phyloP scores from a whole-genome alignment of 2,329 filamentous ascomycete species.

The Ophiostoma pallidulum region DNA sequence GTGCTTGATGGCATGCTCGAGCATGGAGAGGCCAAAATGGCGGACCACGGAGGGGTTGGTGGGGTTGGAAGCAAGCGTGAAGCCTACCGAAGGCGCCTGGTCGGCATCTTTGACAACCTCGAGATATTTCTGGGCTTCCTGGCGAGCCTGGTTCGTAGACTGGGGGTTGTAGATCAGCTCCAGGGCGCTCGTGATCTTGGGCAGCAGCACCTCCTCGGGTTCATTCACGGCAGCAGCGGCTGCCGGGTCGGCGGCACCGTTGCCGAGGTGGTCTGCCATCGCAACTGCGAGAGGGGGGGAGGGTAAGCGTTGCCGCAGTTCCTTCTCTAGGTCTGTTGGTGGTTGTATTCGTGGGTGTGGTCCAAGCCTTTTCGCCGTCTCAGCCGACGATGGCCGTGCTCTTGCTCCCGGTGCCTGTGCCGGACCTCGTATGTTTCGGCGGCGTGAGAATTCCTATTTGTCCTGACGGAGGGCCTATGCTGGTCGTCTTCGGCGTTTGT shows the following conservation, averaged over 20 bases:
- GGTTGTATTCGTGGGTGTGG: neutral
- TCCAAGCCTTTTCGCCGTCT: neutral
- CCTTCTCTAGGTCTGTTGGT: neutral
- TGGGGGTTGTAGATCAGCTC: conserved; percentile 76
- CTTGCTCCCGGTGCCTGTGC: too few species aligned
- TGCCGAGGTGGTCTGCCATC: conserved; percentile 11
- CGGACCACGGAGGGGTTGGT: conserved; percentile 72
- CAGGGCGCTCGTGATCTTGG: conserved; percentile 72
- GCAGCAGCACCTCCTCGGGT: conserved; percentile 32
- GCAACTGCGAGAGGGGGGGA: neutral
- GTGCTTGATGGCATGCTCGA: conserved; percentile 84
- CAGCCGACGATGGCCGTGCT: neutral
- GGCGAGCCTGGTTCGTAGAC: conserved; percentile 70
- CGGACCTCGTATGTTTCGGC: too few species aligned
- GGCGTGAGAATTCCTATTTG: too few species aligned
- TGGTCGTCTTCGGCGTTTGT: too few species aligned
- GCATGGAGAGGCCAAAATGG: conserved; percentile 85
- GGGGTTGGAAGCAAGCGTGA: conserved; percentile 66
- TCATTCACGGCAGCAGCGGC: conserved; percentile 7
- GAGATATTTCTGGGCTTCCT: conserved; percentile 75
- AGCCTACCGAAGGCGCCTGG: conserved; percentile 78
- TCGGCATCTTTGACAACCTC: conserved; percentile 72
- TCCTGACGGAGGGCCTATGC: too few species aligned
- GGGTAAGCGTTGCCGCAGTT: neutral
- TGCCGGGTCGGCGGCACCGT: conserved; percentile 18